These are phyloP conservation scores for Phoma sp. DNA, from an alignment of 2,329 filamentous ascomycete species.

Conservation along the genomic window DNA sequence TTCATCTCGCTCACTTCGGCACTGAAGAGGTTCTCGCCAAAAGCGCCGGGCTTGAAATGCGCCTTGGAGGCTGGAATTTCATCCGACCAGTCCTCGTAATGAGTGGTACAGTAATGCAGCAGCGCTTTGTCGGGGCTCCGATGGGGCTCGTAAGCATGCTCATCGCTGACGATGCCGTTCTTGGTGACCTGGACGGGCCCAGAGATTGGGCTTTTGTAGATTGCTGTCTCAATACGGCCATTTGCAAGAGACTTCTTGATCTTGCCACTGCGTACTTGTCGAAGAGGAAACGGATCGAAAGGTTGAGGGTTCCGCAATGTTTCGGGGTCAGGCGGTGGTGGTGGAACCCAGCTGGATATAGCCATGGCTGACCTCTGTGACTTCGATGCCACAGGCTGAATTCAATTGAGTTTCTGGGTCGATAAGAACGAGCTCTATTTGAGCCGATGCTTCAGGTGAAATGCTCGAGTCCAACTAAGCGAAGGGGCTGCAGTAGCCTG, in stretches of 20 bases:
- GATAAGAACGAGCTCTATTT: too few species aligned
- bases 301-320: slow-evolving; percentile 28
- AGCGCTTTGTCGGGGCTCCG: slow-evolving; percentile 69
- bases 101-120: slow-evolving; percentile 64
- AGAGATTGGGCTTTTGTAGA: slow-evolving; percentile 58
- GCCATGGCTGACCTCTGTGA: slow-evolving; percentile 16
- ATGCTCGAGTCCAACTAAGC: background rate
- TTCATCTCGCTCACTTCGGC: slow-evolving; percentile 66
- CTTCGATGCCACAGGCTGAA: background rate
- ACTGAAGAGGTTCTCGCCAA: slow-evolving; percentile 69
- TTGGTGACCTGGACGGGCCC: slow-evolving; percentile 56
- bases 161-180: slow-evolving; percentile 63
- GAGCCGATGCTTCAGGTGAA: background rate
- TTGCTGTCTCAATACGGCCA: slow-evolving; percentile 58
- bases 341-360: slow-evolving; percentile 26
- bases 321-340: slow-evolving; percentile 28
- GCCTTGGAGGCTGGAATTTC: slow-evolving; percentile 60
- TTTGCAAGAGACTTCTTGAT: slow-evolving; percentile 63
- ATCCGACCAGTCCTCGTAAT: slow-evolving; percentile 62
- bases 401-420: too few species aligned
- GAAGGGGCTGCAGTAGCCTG: too few species aligned
- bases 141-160: slow-evolving; percentile 67
- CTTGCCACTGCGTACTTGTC: slow-evolving; percentile 63
- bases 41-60: slow-evolving; percentile 63
- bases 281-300: slow-evolving; percentile 54